These are phyloP conservation scores for Sphaceloma murrayae DNA, from an alignment of 2,329 filamentous ascomycete genomes.

Conservation along the genomic window DNA sequence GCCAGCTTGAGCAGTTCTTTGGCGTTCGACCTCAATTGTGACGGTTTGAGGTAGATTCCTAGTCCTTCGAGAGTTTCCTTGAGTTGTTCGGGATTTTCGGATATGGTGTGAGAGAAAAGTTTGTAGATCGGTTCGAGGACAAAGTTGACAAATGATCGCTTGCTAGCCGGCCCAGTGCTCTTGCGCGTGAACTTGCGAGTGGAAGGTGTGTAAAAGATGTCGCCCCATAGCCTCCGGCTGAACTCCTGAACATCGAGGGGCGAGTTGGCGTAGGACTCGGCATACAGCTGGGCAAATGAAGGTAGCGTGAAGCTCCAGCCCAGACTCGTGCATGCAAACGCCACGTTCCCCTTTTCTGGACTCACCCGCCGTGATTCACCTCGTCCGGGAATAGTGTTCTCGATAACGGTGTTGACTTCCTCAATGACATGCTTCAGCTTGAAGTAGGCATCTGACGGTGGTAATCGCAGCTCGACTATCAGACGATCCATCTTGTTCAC, in stretches of 20 bases:
- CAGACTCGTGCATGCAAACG: conserved; percentile 88
- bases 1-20: conserved; percentile 80
- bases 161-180: conserved; percentile 66
- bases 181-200: conserved; percentile 90
- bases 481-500: conserved; percentile 97
- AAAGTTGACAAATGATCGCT: conserved; percentile 86
- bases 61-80: conserved; percentile 67
- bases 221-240: conserved; percentile 79
- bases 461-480: conserved; percentile 87
- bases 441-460: conserved; percentile 93
- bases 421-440: conserved; percentile 98
- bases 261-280: conserved; percentile 58
- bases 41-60: conserved; percentile 81
- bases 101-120: conserved; percentile 88
- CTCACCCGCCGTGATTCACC: conserved; percentile 75
- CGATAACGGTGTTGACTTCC: conserved; percentile 92
- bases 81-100: conserved; percentile 76
- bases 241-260: conserved; percentile 69
- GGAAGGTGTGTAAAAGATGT: conserved; percentile 88
- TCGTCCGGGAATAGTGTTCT: conserved; percentile 71
- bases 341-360: conserved; percentile 95
- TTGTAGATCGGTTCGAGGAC: conserved; percentile 97
- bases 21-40: conserved; percentile 82
- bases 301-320: conserved; percentile 93
- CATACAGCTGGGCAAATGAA: conserved; percentile 95